Evolutionary conservation across 305 asterid species (phyloP), one percentile per base, ranked within the genome.

Genomic region (Fraxinus baroniana): DNA sequence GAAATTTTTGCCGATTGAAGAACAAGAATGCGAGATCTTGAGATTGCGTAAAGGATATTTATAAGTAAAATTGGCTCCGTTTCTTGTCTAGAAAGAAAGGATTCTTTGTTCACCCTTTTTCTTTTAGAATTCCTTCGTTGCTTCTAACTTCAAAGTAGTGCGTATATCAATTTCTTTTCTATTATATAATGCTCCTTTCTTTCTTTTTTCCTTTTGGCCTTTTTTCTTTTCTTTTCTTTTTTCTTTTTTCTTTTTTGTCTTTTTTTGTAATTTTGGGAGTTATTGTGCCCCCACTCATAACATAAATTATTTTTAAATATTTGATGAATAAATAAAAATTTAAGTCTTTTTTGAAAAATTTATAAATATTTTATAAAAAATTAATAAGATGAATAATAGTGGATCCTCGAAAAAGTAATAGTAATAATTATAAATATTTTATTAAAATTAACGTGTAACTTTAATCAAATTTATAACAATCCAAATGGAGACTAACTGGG

Each of bases 31-130:
- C 18, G 32, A 26, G 73, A 66, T 66, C 33, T 1, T 7, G 9
- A 26, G 5, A 24, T 3, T 32, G 83, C 12, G 79, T 20, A 72
- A 46, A 80, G 52, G 78, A 80, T 72, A 71, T 80, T 68, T 80
- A 71, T 36, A 80, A 33, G 17, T 41, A 7, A 68, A 39, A 30
- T 39, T 49, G 18, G 15, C 83, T 80, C 79, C 79, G 39, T 80
- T 80, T 80, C 83, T 80, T 80, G 83, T 49, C 73, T 10, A 41
- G 73, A 80, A 80, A 80, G 83, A 80, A 80, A 80, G 73, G 74
- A 9, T 80, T 44, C 18, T 5, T 80, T 44, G 55, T 49, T 28
- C 9, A 66, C 2, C 36, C 18, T 64, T 6, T 18, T n/a, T 4
- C 22, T 57, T 18, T 18, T 57, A 6, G 26, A 57, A 49, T 49